A percentile compares a stretch with the other conserved stretches of the same genome.
Evolutionary conservation across 2,329 filamentous ascomycete species (phyloP).

Genomic region (Exserohilum turcica): DNA sequence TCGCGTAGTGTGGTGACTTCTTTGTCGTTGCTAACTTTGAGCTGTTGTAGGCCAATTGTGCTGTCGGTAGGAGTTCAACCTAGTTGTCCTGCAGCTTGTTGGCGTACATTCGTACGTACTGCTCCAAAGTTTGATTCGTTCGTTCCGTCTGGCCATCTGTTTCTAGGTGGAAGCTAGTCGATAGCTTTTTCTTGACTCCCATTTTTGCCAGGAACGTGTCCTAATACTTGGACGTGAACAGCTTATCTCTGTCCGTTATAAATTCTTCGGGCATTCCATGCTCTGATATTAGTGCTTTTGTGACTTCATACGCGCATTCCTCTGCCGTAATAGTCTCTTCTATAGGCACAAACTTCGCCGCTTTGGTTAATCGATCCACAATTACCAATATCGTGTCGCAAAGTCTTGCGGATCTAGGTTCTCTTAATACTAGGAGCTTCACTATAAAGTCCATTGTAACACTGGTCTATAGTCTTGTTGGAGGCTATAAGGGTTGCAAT

Average conservation of each 20-base stretch:
- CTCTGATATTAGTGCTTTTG: background rate
- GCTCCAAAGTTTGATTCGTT: background rate
- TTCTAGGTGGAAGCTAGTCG: background rate
- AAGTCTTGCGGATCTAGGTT: background rate
- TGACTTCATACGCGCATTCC: background rate
- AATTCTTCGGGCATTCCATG: background rate
- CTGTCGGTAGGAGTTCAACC: background rate
- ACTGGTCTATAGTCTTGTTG: background rate
- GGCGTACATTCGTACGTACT: background rate
- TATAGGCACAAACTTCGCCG: background rate
- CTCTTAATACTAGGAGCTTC: background rate
- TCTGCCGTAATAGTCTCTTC: background rate
- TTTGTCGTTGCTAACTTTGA: background rate
- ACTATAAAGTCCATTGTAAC: background rate
- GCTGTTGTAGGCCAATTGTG: background rate
- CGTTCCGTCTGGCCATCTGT: background rate
- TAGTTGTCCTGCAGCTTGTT: background rate
- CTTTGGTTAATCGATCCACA: background rate
- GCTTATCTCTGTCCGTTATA: background rate
- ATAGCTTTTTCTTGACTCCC: background rate
- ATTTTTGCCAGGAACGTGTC: background rate
- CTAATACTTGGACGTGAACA: background rate
- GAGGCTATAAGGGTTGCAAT: background rate
- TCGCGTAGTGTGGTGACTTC: background rate
- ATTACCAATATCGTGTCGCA: background rate